These are phyloP conservation scores for Podospora tetraspora DNA, from an alignment of 495 filamentous ascomycete genomes.

Conservation along the genomic window DNA sequence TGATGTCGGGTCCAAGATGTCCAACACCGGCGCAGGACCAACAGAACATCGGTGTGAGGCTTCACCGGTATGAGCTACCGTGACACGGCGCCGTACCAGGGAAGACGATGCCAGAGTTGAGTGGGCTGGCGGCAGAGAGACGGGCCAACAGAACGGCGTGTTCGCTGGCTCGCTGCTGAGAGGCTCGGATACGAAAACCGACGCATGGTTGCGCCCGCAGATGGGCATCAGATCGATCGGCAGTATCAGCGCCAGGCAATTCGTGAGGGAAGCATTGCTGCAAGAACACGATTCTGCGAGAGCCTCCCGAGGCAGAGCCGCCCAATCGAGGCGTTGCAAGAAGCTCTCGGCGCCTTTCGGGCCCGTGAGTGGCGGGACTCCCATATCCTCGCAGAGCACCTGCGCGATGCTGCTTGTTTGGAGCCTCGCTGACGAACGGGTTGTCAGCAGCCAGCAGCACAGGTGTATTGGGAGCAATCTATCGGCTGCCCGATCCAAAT, in stretches of 20 bases:
- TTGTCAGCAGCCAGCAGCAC: not conserved
- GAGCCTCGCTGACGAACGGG: slow-evolving; percentile 5
- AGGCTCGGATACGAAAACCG: slow-evolving; percentile 11
- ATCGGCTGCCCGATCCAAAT: slow-evolving; percentile 13
- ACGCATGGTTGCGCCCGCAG: slow-evolving; percentile 5
- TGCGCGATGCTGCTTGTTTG: not conserved
- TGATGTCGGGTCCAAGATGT: not conserved
- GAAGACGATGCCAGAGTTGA: not conserved
- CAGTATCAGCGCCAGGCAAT: not conserved
- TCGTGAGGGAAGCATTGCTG: not conserved
- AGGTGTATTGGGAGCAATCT: slow-evolving; percentile 8
- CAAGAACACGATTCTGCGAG: slow-evolving; percentile 1
- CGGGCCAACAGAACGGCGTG: not conserved
- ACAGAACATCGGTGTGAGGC: not conserved
- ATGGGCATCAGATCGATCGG: slow-evolving; percentile 15
- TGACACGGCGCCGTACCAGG: not conserved
- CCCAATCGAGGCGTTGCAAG: not conserved
- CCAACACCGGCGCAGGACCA: not conserved
- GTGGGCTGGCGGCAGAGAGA: slow-evolving; percentile 3
- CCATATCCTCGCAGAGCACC: not conserved
- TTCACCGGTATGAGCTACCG: slow-evolving; percentile 1
- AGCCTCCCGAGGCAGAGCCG: not conserved
- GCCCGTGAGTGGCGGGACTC: not conserved
- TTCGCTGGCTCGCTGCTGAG: slow-evolving; percentile 4
- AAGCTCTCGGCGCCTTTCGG: slow-evolving; percentile 7